Conservation (phyloP, 768 basidiomycete genomes). For the Lactarius indigo region DNA sequence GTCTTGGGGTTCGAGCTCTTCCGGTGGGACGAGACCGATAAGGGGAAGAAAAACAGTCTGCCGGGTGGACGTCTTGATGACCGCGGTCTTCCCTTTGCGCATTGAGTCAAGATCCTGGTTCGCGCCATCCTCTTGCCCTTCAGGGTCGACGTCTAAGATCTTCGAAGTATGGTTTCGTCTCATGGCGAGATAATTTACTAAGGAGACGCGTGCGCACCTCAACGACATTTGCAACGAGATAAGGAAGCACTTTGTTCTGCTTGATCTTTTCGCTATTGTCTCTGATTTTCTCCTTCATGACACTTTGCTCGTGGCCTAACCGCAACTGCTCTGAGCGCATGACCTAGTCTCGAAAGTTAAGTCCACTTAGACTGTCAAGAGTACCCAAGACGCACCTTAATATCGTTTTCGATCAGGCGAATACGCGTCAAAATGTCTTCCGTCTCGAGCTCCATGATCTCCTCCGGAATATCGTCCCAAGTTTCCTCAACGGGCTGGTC, state of each 20-base stretch:
- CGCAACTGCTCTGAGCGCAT: constrained; percentile 94
- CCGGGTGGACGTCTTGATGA: constrained; percentile 97
- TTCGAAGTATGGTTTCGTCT: constrained; percentile 31
- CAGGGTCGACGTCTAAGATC: constrained; percentile 94
- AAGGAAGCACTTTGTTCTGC: constrained; percentile 98
- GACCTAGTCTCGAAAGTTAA: constrained; percentile 51
- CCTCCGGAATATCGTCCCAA: constrained; percentile 89
- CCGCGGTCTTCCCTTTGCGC: constrained; percentile 96
- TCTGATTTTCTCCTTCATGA: constrained; percentile 98
- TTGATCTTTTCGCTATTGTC: constrained; percentile 99
- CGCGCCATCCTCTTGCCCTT: constrained; percentile 92
- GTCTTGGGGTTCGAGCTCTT: constrained; percentile 85
- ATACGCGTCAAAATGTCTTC: constrained; percentile 89
- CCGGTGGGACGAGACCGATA: constrained; percentile 94
- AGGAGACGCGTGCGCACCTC: constrained; percentile 57
- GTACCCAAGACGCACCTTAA: constrained; percentile 59
- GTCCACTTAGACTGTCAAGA: neutral
- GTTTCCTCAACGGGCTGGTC: constrained; percentile 72
- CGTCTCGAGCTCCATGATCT: constrained; percentile 69
- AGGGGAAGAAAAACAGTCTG: constrained; percentile 98
- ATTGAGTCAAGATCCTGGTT: constrained; percentile 93
- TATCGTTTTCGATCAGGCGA: constrained; percentile 93
- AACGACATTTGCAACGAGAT: constrained; percentile 96
- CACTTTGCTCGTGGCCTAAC: constrained; percentile 88
- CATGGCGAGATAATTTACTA: neutral